Evolutionary conservation across 805 yeast genomes (phyloP).

Genomic region (Suhomyces sp.): DNA sequence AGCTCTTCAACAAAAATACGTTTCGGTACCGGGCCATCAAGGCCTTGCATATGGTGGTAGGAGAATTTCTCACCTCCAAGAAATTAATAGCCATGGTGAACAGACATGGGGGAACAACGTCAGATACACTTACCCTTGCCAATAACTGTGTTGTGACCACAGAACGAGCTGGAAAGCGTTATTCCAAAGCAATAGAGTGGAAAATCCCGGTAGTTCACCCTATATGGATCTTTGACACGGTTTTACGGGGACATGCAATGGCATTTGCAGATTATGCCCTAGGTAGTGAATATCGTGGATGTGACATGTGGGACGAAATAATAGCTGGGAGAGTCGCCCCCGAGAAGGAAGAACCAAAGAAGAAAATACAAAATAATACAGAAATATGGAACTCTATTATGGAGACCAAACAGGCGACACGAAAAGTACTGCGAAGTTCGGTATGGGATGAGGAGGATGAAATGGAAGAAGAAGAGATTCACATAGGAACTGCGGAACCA

Average conservation of each 20-base stretch:
- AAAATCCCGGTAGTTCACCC: conserved; percentile 53
- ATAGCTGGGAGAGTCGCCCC: conserved; percentile 5
- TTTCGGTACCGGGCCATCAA: conserved; percentile 22
- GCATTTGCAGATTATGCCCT: conserved; percentile 37
- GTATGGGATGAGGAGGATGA: conserved; percentile 28
- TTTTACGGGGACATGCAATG: conserved; percentile 44
- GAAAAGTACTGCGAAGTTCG: conserved; percentile 17
- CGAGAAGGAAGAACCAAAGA: neutral
- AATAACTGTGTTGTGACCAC: conserved; percentile 50
- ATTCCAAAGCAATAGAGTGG: conserved; percentile 53
- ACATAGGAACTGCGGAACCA: neutral
- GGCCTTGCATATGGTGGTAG: conserved; percentile 10
- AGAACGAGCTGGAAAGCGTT: conserved; percentile 51
- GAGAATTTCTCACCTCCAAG: conserved; percentile 23
- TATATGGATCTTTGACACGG: conserved; percentile 47
- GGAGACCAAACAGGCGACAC: conserved; percentile 20
- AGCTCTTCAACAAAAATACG: conserved; percentile 17
- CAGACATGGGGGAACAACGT: conserved; percentile 50
- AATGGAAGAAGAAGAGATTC: conserved; percentile 11
- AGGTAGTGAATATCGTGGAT: conserved; percentile 21
- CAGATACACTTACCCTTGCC: conserved; percentile 48
- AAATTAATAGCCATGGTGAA: conserved; percentile 35
- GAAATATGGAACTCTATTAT: conserved; percentile 47
- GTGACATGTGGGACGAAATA: conserved; percentile 37
- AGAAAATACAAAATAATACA: conserved; percentile 22